Conservation (phyloP, 345 rosid species). For the Corchorus olitorius region DNA sequence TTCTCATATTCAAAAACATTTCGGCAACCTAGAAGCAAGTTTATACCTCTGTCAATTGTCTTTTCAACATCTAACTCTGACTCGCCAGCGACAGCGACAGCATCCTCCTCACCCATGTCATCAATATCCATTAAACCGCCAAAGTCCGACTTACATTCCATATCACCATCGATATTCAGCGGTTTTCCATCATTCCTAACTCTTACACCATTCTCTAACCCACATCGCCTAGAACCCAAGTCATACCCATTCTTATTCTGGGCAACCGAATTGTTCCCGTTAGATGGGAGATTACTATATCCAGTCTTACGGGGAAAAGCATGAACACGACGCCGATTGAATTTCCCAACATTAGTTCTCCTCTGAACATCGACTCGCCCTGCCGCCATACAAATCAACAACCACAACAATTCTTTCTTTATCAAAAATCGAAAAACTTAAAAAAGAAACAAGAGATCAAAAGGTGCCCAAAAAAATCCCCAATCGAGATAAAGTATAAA, state of each 20-base stretch:
- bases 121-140: slow-evolving; percentile 26
- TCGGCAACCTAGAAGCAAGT: slow-evolving; percentile 70
- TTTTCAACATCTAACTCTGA: slow-evolving; percentile 37
- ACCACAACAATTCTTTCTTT: not conserved
- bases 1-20: slow-evolving; percentile 65
- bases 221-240: slow-evolving; percentile 20
- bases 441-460: too few relatives aligned
- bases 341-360: slow-evolving; percentile 7
- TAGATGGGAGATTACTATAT: not conserved
- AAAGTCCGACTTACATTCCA: slow-evolving; percentile 34
- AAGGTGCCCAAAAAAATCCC: not conserved
- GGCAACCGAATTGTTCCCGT: not conserved
- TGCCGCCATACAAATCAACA: slow-evolving; percentile 19
- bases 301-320: not conserved
- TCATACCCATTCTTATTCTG: not conserved
- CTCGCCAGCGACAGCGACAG: slow-evolving; percentile 18
- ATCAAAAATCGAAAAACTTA: not conserved
- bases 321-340: not conserved
- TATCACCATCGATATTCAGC: slow-evolving; percentile 30
- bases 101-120: slow-evolving; percentile 26
- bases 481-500: not conserved
- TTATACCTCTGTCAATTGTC: slow-evolving; percentile 35
- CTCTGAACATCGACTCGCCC: slow-evolving; percentile 15
- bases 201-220: slow-evolving; percentile 18
- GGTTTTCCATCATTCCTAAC: slow-evolving; percentile 23